Percentiles rank a stretch among this genome's conserved stretches.
These are phyloP conservation scores for Pyricularia pennisetigena DNA, from an alignment of 2,329 filamentous ascomycete species.

Conservation along the genomic window DNA sequence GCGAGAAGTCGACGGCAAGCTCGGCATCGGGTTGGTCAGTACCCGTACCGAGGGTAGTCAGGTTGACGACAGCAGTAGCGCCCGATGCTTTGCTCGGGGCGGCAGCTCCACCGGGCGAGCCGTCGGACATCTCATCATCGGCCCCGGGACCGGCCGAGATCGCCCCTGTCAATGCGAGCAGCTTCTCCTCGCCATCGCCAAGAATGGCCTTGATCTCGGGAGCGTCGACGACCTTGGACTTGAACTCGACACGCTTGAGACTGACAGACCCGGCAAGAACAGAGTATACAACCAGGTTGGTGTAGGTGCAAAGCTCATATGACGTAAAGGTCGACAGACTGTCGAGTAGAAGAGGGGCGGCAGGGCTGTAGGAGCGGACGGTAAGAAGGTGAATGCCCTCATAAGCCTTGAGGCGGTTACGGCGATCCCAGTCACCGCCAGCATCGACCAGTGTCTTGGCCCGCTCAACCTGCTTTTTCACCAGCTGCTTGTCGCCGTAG, in stretches of 20 bases:
- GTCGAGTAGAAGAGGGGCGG: conserved; percentile 88
- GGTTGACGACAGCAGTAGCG: conserved; percentile 67
- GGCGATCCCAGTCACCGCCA: conserved; percentile 95
- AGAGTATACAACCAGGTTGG: conserved; percentile 86
- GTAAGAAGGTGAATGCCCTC: conserved; percentile 90
- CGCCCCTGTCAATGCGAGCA: conserved; percentile 71
- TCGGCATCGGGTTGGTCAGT: conserved; percentile 68
- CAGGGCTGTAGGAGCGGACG: conserved; percentile 79
- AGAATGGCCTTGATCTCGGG: conserved; percentile 97
- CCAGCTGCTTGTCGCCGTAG: conserved; percentile 84
- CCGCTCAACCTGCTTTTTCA: conserved; percentile 89
- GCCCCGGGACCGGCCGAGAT: conserved; percentile 73
- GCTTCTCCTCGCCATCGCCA: conserved; percentile 78
- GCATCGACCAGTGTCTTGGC: conserved; percentile 85
- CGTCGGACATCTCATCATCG: conserved; percentile 67
- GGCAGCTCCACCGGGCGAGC: conserved; percentile 22
- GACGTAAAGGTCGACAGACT: conserved; percentile 97
- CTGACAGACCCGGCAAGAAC: conserved; percentile 91
- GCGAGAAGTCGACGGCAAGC: conserved; percentile 76
- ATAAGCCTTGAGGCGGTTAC: conserved; percentile 98
- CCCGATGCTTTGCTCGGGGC: conserved; percentile 25
- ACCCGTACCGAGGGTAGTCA: conserved; percentile 69
- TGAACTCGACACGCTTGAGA: conserved; percentile 95
- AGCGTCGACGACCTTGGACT: conserved; percentile 96
- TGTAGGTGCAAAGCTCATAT: conserved; percentile 97